These are phyloP conservation scores for Ilex asprella DNA, from an alignment of 257 asterid species.

Conservation along the genomic window DNA sequence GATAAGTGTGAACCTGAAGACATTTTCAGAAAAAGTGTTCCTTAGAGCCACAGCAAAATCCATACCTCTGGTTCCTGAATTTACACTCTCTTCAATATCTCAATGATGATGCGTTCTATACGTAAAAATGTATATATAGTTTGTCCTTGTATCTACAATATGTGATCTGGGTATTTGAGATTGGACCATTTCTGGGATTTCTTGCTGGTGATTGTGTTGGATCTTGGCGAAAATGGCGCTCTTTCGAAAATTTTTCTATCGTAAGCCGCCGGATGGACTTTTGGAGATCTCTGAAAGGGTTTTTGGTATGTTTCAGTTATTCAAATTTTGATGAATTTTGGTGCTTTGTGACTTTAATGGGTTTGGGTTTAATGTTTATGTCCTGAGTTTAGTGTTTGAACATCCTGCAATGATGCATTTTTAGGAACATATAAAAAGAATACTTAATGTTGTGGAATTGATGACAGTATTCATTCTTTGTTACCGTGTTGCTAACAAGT, in stretches of 20 bases:
- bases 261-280: constrained; percentile 58
- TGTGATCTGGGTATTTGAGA: neutral
- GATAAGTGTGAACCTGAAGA: neutral
- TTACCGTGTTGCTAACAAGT: neutral
- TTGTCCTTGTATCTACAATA: neutral
- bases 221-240: constrained; percentile 32
- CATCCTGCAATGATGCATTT: neutral
- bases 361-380: neutral
- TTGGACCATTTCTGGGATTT: neutral
- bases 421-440: no score
- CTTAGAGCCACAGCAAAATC: constrained; percentile 1
- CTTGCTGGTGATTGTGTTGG: neutral
- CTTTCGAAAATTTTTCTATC: constrained; percentile 36
- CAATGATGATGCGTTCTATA: neutral
- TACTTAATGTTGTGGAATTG: neutral
- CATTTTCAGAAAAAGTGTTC: neutral
- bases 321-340: neutral
- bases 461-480: neutral
- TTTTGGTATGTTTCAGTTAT: constrained; percentile 29
- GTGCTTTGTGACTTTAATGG: constrained; percentile 8
- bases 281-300: constrained; percentile 49
- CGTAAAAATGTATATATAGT: neutral
- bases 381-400: neutral
- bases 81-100: neutral
- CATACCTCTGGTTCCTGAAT: constrained; percentile 1